Conservation (phyloP, 139 green algal genomes). For the Pedinophyceae sp. region DNA sequence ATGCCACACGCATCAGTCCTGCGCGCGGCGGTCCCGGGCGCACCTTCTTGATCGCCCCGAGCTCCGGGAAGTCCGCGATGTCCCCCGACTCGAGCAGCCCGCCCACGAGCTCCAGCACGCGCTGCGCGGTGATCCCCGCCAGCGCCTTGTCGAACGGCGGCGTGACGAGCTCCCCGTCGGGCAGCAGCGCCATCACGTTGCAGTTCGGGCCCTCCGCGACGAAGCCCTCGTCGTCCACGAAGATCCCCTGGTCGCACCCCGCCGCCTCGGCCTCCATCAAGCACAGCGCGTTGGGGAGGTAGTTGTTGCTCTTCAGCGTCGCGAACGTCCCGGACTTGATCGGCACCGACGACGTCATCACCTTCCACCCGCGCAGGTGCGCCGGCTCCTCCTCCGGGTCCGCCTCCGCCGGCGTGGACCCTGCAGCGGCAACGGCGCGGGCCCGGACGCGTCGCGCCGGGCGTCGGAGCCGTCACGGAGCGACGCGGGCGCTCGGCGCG, state of each 20-base stretch:
- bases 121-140: conserved; percentile 30
- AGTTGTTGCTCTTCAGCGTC: conserved; percentile 42
- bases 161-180: conserved; percentile 35
- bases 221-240: conserved; percentile 45
- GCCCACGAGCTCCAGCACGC: conserved; percentile 49
- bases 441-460: no score
- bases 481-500: no score
- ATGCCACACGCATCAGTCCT: no score
- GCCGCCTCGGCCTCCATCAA: conserved; percentile 29
- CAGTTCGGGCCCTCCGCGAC: conserved; percentile 44
- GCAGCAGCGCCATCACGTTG: conserved; percentile 53
- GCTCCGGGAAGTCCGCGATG: not conserved
- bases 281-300: conserved; percentile 35
- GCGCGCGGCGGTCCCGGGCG: not conserved
- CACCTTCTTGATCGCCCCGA: not conserved
- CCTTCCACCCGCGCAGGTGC: conserved; percentile 19
- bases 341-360: conserved; percentile 31
- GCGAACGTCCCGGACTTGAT: conserved; percentile 26
- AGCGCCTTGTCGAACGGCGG: conserved; percentile 28
- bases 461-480: not conserved
- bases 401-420: no score
- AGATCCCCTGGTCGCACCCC: conserved; percentile 42
- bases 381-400: not conserved
- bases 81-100: not conserved
- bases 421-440: no score